A percentile compares a stretch with the other conserved stretches of the same genome.
Conservation (phyloP, 2,329 filamentous ascomycete species). For the Claviceps sorghi region DNA sequence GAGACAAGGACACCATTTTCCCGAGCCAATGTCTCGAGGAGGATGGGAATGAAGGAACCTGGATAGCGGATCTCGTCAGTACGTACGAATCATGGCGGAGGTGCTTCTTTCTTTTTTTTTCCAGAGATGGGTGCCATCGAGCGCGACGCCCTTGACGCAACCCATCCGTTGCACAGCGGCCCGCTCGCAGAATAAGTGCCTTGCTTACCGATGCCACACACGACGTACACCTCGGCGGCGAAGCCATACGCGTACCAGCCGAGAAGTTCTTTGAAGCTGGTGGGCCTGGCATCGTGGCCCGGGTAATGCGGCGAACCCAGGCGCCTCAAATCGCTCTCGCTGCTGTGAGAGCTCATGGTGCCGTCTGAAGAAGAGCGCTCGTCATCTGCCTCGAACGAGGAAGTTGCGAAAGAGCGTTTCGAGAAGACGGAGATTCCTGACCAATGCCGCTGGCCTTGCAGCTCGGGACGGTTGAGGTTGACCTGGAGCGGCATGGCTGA, state of each 20-base stretch:
- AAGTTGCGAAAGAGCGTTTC: constrained; percentile 43
- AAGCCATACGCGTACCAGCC: constrained; percentile 97
- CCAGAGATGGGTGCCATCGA: not conserved
- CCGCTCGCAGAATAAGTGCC: not conserved
- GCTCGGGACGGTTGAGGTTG: constrained; percentile 26
- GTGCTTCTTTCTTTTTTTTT: not conserved
- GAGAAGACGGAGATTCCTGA: constrained; percentile 36
- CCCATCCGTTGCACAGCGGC: not conserved
- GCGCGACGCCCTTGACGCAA: not conserved
- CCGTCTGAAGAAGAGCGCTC: constrained; percentile 36
- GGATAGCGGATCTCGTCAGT: constrained; percentile 4
- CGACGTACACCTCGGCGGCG: constrained; percentile 90
- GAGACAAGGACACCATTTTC: constrained; percentile 79
- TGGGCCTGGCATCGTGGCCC: constrained; percentile 78
- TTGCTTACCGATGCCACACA: constrained; percentile 57
- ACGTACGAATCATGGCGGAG: constrained; percentile 3
- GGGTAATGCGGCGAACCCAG: constrained; percentile 42
- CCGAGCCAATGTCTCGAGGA: constrained; percentile 81
- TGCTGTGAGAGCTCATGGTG: constrained; percentile 22
- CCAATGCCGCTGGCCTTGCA: constrained; percentile 27
- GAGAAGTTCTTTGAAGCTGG: constrained; percentile 70
- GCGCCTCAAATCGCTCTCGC: constrained; percentile 22
- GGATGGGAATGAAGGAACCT: constrained; percentile 93
- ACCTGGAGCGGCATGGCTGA: constrained; percentile 4
- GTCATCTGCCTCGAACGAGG: constrained; percentile 56